Percentiles rank a stretch among this genome's conserved stretches.
Conservation (phyloP, 1,284 basidiomycete species). For the Moniliophthora roreri region DNA sequence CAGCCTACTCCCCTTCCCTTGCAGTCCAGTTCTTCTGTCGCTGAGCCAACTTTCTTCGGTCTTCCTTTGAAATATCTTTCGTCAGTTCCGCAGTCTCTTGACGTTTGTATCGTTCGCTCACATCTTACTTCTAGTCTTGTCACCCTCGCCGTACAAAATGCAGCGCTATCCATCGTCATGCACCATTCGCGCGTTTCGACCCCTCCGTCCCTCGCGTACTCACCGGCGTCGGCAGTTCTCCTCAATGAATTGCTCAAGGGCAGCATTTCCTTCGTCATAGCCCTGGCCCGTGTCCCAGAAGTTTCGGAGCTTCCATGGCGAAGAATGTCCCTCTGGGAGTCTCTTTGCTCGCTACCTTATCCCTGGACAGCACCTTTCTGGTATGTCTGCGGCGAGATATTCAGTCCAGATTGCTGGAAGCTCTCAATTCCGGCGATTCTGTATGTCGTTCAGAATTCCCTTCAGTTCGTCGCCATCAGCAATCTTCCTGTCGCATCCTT, state of each 20-base stretch:
- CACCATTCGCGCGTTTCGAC: constrained; percentile 91
- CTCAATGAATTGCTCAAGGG: constrained; percentile 95
- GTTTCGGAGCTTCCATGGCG: constrained; percentile 33
- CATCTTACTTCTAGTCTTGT: constrained; percentile 63
- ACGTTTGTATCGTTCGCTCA: constrained; percentile 10
- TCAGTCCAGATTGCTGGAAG: constrained; percentile 78
- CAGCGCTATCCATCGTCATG: constrained; percentile 94
- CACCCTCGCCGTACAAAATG: constrained; percentile 95
- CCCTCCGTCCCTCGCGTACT: constrained; percentile 77
- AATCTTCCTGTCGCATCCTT: constrained; percentile 93
- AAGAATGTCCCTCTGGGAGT: constrained; percentile 47
- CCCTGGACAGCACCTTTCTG: constrained; percentile 49
- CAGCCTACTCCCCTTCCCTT: neutral
- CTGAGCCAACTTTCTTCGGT: constrained; percentile 43
- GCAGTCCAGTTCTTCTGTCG: neutral
- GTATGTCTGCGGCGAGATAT: constrained; percentile 52
- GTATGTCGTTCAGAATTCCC: constrained; percentile 94
- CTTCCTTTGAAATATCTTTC: constrained; percentile 62
- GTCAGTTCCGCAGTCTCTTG: constrained; percentile 33
- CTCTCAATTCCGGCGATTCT: constrained; percentile 96
- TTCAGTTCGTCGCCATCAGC: constrained; percentile 91
- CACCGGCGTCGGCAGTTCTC: constrained; percentile 90
- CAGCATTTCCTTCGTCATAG: constrained; percentile 81
- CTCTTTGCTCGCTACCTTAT: constrained; percentile 32
- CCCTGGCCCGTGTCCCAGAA: constrained; percentile 49